A percentile compares a stretch with the other conserved stretches of the same genome.
phyloP scores from a whole-genome alignment of 345 rosid genomes.

The Rubroshorea leprosula region DNA sequence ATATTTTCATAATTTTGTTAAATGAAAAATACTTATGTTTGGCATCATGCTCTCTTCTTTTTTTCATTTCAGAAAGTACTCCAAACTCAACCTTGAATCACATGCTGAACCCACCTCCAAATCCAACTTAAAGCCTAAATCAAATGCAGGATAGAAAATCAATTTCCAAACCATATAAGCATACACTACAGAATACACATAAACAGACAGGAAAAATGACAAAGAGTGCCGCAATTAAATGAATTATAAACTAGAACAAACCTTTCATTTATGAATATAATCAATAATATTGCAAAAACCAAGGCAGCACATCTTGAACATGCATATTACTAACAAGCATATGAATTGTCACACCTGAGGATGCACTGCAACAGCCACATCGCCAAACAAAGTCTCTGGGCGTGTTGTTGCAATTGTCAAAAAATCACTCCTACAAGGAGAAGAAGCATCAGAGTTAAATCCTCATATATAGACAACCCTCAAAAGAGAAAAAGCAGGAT shows the following conservation, averaged over 20 bases:
- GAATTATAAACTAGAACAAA: no score
- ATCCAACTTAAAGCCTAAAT: background rate
- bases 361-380: constrained; percentile 91
- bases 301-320: background rate
- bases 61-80: no score
- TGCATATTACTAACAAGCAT: background rate
- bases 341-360: constrained; percentile 51
- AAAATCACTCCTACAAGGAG: constrained; percentile 59
- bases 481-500: background rate
- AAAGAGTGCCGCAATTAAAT: background rate
- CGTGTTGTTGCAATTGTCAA: constrained; percentile 92
- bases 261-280: background rate
- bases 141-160: background rate
- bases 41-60: no score
- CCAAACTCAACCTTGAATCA: background rate
- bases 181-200: background rate
- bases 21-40: no score
- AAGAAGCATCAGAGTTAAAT: constrained; percentile 21
- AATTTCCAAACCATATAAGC: background rate
- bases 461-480: background rate
- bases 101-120: background rate
- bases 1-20: no score
- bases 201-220: background rate
- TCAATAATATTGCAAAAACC: background rate
- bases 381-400: constrained; percentile 96